Evolutionary conservation across 2,329 filamentous ascomycete species (phyloP).

Genomic region (Zopfia rhizophila): DNA sequence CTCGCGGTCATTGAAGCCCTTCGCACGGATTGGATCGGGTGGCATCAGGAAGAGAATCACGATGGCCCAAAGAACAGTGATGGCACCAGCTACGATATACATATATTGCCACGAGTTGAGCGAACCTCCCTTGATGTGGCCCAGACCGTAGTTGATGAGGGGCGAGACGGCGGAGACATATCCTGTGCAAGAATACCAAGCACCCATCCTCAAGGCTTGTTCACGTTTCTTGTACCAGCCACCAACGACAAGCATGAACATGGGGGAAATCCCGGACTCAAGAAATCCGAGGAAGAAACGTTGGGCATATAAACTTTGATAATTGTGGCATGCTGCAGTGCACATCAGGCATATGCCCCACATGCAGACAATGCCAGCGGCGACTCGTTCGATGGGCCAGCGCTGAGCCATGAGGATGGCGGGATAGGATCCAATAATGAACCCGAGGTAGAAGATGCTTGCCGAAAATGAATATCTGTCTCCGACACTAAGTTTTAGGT

Average conservation of each 20-base stretch:
- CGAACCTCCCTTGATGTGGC: slow-evolving; percentile 34
- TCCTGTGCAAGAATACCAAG: slow-evolving; percentile 70
- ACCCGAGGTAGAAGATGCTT: slow-evolving; percentile 59
- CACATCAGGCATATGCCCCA: slow-evolving; percentile 62
- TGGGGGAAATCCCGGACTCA: slow-evolving; percentile 65
- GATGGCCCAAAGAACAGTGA: slow-evolving; percentile 38
- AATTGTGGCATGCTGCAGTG: slow-evolving; percentile 61
- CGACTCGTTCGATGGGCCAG: slow-evolving; percentile 60
- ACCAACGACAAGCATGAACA: slow-evolving; percentile 64
- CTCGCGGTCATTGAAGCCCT: slow-evolving; percentile 49
- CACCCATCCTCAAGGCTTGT: slow-evolving; percentile 70
- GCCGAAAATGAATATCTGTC: slow-evolving; percentile 58
- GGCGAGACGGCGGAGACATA: slow-evolving; percentile 41
- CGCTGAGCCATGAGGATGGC: slow-evolving; percentile 56
- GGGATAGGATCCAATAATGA: slow-evolving; percentile 61
- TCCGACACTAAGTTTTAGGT: slow-evolving; percentile 49
- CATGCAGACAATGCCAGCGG: slow-evolving; percentile 50
- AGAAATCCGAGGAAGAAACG: slow-evolving; percentile 65
- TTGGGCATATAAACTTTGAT: slow-evolving; percentile 61
- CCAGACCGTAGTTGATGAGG: slow-evolving; percentile 45
- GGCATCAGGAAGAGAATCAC: slow-evolving; percentile 53
- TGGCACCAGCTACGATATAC: slow-evolving; percentile 42
- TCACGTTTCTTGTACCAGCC: slow-evolving; percentile 67
- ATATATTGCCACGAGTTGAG: slow-evolving; percentile 43
- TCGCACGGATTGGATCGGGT: slow-evolving; percentile 53